Base-by-base conservation (phyloP, 306 rosid species). In the Amphicarpaea edgeworthii region DNA sequence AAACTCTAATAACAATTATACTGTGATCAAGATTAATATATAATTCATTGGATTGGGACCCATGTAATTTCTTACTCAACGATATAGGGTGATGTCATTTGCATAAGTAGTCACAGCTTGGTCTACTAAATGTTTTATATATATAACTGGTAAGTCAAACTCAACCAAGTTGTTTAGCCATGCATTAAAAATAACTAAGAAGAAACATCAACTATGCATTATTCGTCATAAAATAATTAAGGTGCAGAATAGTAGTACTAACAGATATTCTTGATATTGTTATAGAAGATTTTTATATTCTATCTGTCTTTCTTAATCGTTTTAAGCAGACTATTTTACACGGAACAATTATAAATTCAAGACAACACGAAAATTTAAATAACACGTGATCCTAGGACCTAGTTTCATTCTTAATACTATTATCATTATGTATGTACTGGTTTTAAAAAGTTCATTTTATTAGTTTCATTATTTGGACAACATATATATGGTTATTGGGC, bases 121-220 rank as follows among this genome's bases (percentile, higher is more conserved):
- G 19, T 58, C 20, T 32, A 58, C 47, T 30, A 55, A 47, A 11
- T 11, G 2, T 69, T 20, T 58, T n/a, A n/a, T n/a, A 41, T 50
- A 46, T 3, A 21, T 53, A 19, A 11, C 46, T 49, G 23, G 2
- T 62, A 54, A 57, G 71, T 66, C 76, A 49, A 66, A 61, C 50
- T 67, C 20, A 50, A 24, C 60, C 61, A 14, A 50, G 51, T 68
- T 67, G 80, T 32, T 32, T 30, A 43, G 30, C 73, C 34, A 78
- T 66, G 69, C 77, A 42, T 74, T 59, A 45, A 78, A 78, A 40
- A 28, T n/a, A n/a, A n/a, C n/a, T n/a, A n/a, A n/a, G n/a, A n/a
- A n/a, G n/a, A n/a, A n/a, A n/a, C n/a, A n/a, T n/a, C n/a, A n/a
- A n/a, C n/a, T n/a, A n/a, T n/a, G n/a, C n/a, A 59, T 38, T 49